Evolutionary conservation across 1,284 basidiomycete genomes (phyloP), one percentile per base, ranked within the genome.

Genomic region (Tylopilus sp.): DNA sequence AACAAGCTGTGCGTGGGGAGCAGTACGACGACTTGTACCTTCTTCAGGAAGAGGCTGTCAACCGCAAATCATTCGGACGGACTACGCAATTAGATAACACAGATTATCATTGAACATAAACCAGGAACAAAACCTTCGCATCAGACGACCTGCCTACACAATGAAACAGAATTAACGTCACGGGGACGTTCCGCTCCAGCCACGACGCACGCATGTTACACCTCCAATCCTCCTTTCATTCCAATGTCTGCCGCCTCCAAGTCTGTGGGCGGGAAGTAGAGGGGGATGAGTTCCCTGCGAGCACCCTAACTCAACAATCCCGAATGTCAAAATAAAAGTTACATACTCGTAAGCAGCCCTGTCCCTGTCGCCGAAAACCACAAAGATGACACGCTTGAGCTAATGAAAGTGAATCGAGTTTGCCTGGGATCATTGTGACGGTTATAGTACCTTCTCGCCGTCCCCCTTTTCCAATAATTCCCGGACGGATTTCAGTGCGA

Each of bases 311-410:
- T 46, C 31, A n/a, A 34, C 10, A n/a, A 15, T 9, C 17, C 31
- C 15, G 18, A 5, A 2, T 15, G 40, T 34, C 31, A 29, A 42
- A 24, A 30, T 15, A 31, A 44, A 34, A 12, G 11, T 14, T 7
- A 74, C 82, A 56, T 60, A 87, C 85, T 81, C 71, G 57, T 88
- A 91, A 1, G 81, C 76, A 2, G 67, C 66, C 56, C 73, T 77
- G 61, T 91, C 88, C 50, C 72, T 73, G 54, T 83, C 71, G 42
- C 76, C 80, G 75, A 69, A 91, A 28, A 88, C 82, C 9, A 85
- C 81, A 57, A 91, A 90, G 17, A 91, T 76, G 28, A 88, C 74
- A 40, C 80, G 77, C 33, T 88, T 82, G 12, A 91, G 69, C 88
- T 91, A 66, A 81, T 85, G 46, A 20, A 17, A 21, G 18, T 44